Base-by-base conservation (phyloP, 345 rosid species). In the Cardamine occulta region DNA sequence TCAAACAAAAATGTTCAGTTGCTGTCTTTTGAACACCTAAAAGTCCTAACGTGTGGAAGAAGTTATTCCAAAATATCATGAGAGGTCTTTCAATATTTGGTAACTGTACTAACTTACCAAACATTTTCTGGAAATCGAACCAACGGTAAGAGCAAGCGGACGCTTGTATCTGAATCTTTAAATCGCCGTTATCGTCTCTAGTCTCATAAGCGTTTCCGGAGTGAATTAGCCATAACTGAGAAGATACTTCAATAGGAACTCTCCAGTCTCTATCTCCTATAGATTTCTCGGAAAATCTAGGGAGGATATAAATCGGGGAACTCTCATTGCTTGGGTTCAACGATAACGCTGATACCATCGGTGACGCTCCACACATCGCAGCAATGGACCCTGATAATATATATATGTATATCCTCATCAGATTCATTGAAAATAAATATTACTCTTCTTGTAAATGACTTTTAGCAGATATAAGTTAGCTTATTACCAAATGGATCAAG, bases 271-370 rank as follows among this genome's bases (percentile, higher is more conserved):
- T 73, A 60, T 21, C 54, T n/a, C 70, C 73, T 1, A 5, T 37
- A 29, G 83, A 45, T 61, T 70, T 74, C 0, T 72, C 70, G 0
- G 81, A 80, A 74, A 80, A 86, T 12, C 97, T 87, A 4, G 98
- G 98, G 49, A 94, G 89, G 52, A 91, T 63, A 85, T 91, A 94
- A 47, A 94, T 84, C 0, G 97, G 95, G 15, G 96, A 83, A 2
- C 86, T 88, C 15, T 83, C 45, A 67, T 82, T 88, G 80, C 94
- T 87, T 21, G 95, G 91, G 28, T 94, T 86, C 80, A 94, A 86
- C 4, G 97, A 63, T 65, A 94, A 80, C 3, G 97, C 94, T 54
- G 98, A 88, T 74, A 94, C 88, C 98, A 94, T 91, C 1, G 98
- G 98, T 35, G 93, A 84, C 23, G 84, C 24, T 11, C 98, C 98